phyloP scores from a whole-genome alignment of 176 grass and related monocot species.

The Typha latifolia region DNA sequence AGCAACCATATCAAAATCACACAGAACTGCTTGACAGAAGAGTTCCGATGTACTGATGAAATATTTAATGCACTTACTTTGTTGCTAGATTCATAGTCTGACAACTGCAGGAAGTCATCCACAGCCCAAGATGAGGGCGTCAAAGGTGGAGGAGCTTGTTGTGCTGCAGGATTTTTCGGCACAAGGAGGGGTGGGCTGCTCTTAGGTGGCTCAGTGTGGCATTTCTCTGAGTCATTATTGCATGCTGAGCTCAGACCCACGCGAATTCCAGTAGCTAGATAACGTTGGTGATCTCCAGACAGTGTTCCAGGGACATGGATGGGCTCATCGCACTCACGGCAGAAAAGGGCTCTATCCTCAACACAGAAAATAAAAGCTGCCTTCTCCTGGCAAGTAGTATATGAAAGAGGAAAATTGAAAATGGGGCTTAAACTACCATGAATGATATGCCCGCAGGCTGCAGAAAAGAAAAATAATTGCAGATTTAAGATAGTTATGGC shows the following conservation, averaged over 20 bases:
- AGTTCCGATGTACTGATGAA: background rate
- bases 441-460: background rate
- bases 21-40: background rate
- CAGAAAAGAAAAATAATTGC: background rate
- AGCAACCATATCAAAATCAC: background rate
- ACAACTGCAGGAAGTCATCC: conserved; percentile 77
- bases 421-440: background rate
- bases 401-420: background rate
- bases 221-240: conserved; percentile 19
- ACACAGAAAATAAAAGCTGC: conserved; percentile 98
- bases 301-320: conserved; percentile 81
- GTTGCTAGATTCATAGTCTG: conserved; percentile 62
- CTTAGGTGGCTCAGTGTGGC: conserved; percentile 38
- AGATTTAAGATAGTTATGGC: background rate
- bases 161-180: conserved; percentile 26
- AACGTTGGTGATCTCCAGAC: conserved; percentile 91
- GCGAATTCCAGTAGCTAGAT: conserved; percentile 88
- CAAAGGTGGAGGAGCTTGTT: conserved; percentile 42
- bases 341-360: conserved; percentile 94
- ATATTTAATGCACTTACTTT: conserved; percentile 28
- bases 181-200: conserved; percentile 5
- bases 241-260: conserved; percentile 47
- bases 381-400: conserved; percentile 56
- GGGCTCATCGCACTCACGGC: conserved; percentile 90
- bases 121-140: conserved; percentile 60